Base-by-base conservation (phyloP, 352 stramenopile genomes). In the Globisporangium barbulae region DNA sequence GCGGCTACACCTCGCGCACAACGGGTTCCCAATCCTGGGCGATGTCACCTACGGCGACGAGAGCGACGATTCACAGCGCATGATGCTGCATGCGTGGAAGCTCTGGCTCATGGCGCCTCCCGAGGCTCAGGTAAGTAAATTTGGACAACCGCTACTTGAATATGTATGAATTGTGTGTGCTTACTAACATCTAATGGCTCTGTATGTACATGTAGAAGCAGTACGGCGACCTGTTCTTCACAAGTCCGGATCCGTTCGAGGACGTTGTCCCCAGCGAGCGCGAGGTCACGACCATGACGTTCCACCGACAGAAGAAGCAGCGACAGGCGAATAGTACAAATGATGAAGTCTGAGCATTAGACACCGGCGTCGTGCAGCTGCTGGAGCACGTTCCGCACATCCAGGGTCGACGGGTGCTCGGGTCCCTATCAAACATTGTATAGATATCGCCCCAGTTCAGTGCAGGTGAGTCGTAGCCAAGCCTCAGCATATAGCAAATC, bases 61-160 rank as follows among this genome's bases (percentile, higher is more conserved):
- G 17, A 69, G 86, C 6, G 83, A 92, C 35, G 67, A 77, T 15
- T 81, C 85, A 21, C 75, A 79, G 19, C 81, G 85, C n/a, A 94
- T 94, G 83, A 92, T 94, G 85, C 59, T 94, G 19, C 85, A 94
- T 57, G 85, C 85, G 22, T 94, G 85, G 85, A 81, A 80, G 44
- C 83, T 94, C 45, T 90, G 85, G 80, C 74, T 94, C 53, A 81
- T 76, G 30, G 75, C 73, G 28, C 65, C 72, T 21, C 65, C 70
- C 0, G 56, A 72, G 8, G 74, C 78, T 15, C 71, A 82, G 71
- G 80, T 88, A 61, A 9, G n/a, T n/a, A n/a, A n/a, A n/a, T n/a
- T 44, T 17, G 12, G 48, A 54, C 21, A 31, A n/a, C 25, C 48
- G 17, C 12, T 54, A 54, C 33, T 52, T 10, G 19, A 7, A 31